phyloP scores from a whole-genome alignment of 2,329 filamentous ascomycete genomes.

The Annulohypoxylon truncatum region DNA sequence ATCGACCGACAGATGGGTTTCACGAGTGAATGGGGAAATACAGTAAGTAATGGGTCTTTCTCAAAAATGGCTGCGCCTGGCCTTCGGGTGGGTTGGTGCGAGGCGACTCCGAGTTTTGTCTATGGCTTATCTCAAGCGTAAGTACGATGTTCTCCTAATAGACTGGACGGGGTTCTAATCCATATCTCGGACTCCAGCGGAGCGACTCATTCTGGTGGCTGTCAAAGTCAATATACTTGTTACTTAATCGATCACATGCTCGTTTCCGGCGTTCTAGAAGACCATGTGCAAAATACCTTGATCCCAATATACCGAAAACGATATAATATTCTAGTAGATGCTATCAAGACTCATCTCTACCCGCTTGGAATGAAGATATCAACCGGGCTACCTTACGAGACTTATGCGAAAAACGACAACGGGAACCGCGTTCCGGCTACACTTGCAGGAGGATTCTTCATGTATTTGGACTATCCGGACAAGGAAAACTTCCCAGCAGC shows the following conservation, averaged over 20 bases:
- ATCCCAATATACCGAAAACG: slow-evolving; percentile 29
- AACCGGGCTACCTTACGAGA: slow-evolving; percentile 25
- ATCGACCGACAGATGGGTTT: slow-evolving; percentile 31
- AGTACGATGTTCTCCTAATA: background rate
- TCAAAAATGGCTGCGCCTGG: slow-evolving; percentile 89
- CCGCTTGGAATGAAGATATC: slow-evolving; percentile 32
- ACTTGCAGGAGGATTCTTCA: slow-evolving; percentile 27
- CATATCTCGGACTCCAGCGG: slow-evolving; percentile 15
- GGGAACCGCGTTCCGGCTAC: slow-evolving; percentile 6
- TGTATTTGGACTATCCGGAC: slow-evolving; percentile 26
- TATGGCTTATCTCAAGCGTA: slow-evolving; percentile 23
- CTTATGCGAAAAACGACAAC: background rate
- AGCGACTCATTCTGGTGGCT: slow-evolving; percentile 24
- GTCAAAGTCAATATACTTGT: slow-evolving; percentile 31
- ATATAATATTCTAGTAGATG: slow-evolving; percentile 23
- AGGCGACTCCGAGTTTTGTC: slow-evolving; percentile 24
- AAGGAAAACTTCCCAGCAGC: slow-evolving; percentile 11
- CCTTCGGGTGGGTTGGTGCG: slow-evolving; percentile 81
- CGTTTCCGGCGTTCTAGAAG: slow-evolving; percentile 22
- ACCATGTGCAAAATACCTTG: slow-evolving; percentile 23
- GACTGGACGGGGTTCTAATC: background rate
- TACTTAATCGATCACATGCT: slow-evolving; percentile 34
- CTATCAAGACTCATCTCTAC: slow-evolving; percentile 29
- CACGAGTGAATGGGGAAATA: slow-evolving; percentile 63
- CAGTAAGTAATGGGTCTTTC: slow-evolving; percentile 88